Evolutionary conservation across 2,329 filamentous ascomycete species (phyloP).

Genomic region (Fusarium albosuccineum): DNA sequence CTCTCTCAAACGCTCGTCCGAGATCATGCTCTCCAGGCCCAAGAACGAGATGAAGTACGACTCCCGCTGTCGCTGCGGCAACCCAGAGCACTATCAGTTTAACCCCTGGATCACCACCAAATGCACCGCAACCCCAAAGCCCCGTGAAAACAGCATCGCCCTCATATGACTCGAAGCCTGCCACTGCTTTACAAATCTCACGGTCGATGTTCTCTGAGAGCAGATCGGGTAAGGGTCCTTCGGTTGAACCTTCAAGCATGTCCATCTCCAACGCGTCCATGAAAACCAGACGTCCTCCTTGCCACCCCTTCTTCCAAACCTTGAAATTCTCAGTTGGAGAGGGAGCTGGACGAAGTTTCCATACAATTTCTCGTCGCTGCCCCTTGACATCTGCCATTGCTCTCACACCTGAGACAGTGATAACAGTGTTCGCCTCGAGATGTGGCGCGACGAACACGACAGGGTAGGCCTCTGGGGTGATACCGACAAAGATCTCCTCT

Average conservation of each 20-base stretch:
- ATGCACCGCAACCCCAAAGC: slow-evolving; percentile 54
- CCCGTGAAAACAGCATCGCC: slow-evolving; percentile 44
- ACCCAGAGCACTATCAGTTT: slow-evolving; percentile 52
- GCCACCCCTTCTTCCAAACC: slow-evolving; percentile 17
- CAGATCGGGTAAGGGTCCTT: slow-evolving; percentile 45
- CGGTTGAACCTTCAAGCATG: slow-evolving; percentile 30
- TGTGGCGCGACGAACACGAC: slow-evolving; percentile 52
- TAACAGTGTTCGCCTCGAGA: slow-evolving; percentile 42
- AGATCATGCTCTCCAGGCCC: slow-evolving; percentile 36
- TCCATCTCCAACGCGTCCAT: slow-evolving; percentile 56
- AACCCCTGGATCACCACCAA: slow-evolving; percentile 50
- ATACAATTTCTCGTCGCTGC: slow-evolving; percentile 48
- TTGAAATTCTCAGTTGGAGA: neutral
- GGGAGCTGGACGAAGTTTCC: slow-evolving; percentile 12
- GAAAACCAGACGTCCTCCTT: slow-evolving; percentile 49
- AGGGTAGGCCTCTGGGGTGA: slow-evolving; percentile 51
- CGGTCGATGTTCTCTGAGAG: slow-evolving; percentile 42
- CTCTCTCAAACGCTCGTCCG: slow-evolving; percentile 23
- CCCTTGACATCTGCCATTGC: slow-evolving; percentile 49
- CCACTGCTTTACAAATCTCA: slow-evolving; percentile 49
- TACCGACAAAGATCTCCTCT: slow-evolving; percentile 53
- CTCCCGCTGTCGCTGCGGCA: slow-evolving; percentile 45
- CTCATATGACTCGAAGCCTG: slow-evolving; percentile 44
- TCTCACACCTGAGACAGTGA: slow-evolving; percentile 46
- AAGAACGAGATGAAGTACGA: slow-evolving; percentile 38